Evolutionary conservation across 1,284 basidiomycete species (phyloP).

Genomic region (Phellinidium pouzarii): DNA sequence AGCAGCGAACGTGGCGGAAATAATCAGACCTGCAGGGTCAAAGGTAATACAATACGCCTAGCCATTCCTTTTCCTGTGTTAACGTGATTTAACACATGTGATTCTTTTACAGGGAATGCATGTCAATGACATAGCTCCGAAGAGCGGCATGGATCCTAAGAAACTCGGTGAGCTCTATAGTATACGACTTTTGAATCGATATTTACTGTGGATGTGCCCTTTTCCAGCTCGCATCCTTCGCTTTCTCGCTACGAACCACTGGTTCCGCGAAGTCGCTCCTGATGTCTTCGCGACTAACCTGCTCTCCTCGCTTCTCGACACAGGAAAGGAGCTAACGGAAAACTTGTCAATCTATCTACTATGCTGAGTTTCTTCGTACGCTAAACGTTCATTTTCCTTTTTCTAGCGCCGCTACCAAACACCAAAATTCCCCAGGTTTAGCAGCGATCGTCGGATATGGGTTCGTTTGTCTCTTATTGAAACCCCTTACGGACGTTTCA

Average conservation of each 20-base stretch:
- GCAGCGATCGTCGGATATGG: slow-evolving; percentile 15
- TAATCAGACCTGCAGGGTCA: slow-evolving; percentile 4
- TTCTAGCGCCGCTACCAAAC: slow-evolving; percentile 12
- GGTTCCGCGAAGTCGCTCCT: slow-evolving; percentile 30
- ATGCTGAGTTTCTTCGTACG: too few relatives aligned
- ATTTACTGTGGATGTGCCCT: background rate
- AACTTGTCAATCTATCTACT: background rate
- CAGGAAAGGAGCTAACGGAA: slow-evolving; percentile 21
- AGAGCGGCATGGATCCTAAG: slow-evolving; percentile 1
- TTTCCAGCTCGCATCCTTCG: slow-evolving; percentile 28
- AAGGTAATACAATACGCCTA: background rate
- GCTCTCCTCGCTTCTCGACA: slow-evolving; percentile 27
- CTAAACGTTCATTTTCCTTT: too few relatives aligned
- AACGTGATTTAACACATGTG: background rate
- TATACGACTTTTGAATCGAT: background rate
- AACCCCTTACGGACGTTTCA: too few relatives aligned
- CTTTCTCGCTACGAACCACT: slow-evolving; percentile 27
- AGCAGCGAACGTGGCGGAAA: slow-evolving; percentile 10
- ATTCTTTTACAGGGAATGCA: background rate
- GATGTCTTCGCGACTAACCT: slow-evolving; percentile 32
- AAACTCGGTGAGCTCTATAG: slow-evolving; percentile 6
- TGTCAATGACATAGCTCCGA: slow-evolving; percentile 1
- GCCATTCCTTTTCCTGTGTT: too few relatives aligned
- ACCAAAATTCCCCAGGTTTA: slow-evolving; percentile 19
- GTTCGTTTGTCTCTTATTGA: background rate